Evolutionary conservation across 495 filamentous ascomycete genomes (phyloP).

Genomic region (Echria macrotheca): DNA sequence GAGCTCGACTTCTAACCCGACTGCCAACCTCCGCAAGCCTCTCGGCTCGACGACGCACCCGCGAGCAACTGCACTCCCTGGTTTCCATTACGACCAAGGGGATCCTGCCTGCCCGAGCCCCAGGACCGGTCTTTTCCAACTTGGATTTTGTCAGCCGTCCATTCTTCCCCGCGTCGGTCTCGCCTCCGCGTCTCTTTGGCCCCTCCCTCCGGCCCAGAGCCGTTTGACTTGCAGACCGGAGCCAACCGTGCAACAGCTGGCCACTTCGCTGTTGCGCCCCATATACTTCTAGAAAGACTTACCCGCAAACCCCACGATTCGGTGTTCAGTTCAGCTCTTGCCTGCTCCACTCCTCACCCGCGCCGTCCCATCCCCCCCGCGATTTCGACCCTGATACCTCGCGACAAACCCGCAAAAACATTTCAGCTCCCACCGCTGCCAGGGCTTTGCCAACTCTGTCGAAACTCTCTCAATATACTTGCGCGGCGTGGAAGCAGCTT

Average conservation of each 20-base stretch:
- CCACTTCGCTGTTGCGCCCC: no score
- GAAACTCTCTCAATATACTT: constrained; percentile 12
- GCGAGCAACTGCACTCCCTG: constrained; percentile 9
- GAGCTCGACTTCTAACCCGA: constrained; percentile 20
- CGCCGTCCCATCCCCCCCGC: not conserved
- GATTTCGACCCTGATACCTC: not conserved
- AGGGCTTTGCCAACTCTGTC: not conserved
- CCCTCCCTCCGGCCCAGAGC: not conserved
- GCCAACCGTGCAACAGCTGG: no score
- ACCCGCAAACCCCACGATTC: no score
- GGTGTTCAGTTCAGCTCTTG: no score
- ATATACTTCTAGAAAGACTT: no score
- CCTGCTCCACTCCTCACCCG: not conserved
- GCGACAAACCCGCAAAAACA: not conserved
- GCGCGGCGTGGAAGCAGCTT: constrained; percentile 22
- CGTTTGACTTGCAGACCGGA: not conserved
- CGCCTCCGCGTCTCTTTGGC: constrained; percentile 6
- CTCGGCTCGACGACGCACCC: constrained; percentile 9
- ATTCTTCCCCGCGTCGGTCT: not conserved
- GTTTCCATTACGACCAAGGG: not conserved
- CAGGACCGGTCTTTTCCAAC: not conserved
- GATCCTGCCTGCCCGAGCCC: not conserved
- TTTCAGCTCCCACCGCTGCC: not conserved
- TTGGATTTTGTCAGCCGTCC: constrained; percentile 4
- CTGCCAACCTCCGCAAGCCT: constrained; percentile 18